These are phyloP conservation scores for Dioscorea cayenensis DNA, from an alignment of 116 monocot genomes.

Conservation along the genomic window DNA sequence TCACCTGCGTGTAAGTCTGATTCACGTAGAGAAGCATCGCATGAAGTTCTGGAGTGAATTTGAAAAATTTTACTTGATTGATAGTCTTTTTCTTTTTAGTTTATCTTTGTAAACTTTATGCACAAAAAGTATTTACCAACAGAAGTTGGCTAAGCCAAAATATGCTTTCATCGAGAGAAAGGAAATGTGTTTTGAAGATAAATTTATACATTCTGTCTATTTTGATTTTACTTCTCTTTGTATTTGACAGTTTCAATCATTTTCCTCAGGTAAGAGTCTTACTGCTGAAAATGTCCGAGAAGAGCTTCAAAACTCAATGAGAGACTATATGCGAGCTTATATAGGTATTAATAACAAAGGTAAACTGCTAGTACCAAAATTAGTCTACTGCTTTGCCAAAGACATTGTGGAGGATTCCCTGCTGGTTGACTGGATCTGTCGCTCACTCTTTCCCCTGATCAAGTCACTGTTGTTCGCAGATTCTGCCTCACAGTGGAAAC, in stretches of 20 bases:
- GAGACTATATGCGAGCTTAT: conserved; percentile 70
- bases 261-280: conserved; percentile 64
- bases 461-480: conserved; percentile 45
- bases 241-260: background rate
- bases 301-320: conserved; percentile 52
- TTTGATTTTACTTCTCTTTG: background rate
- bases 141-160: no score
- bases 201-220: background rate
- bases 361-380: conserved; percentile 67
- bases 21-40: no score
- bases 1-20: conserved; percentile 70
- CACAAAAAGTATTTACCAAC: no score
- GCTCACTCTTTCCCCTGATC: conserved; percentile 62
- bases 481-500: conserved; percentile 50
- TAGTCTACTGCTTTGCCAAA: conserved; percentile 57
- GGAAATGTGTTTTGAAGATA: no score
- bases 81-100: no score
- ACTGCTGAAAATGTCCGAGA: conserved; percentile 35
- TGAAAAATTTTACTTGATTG: no score
- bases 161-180: no score
- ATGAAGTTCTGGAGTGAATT: no score
- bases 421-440: conserved; percentile 89
- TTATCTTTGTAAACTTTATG: no score
- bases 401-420: conserved; percentile 76
- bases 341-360: conserved; percentile 62